Conservation (phyloP, 176 grass and related monocot genomes). For the Saccharum spontaneum region DNA sequence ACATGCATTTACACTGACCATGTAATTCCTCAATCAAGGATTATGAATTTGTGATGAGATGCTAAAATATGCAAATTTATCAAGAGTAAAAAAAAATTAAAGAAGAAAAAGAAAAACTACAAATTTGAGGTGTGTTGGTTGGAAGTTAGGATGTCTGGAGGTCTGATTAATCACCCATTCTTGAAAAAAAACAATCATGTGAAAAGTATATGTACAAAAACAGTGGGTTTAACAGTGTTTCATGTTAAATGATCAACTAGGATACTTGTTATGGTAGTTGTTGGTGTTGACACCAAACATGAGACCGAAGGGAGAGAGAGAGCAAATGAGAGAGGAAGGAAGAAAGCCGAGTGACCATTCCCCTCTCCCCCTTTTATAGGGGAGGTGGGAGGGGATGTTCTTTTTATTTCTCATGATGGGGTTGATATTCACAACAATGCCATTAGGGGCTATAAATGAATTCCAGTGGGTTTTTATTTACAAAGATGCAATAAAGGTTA, state of each 20-base stretch:
- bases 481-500: too few relatives aligned
- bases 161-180: slow-evolving; percentile 4
- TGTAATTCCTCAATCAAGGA: not conserved
- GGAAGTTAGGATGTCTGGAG: not conserved
- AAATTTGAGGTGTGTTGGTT: not conserved
- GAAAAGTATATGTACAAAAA: not conserved
- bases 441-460: too few relatives aligned
- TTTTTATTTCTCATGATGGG: too few relatives aligned
- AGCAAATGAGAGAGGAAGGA: too few relatives aligned
- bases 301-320: too few relatives aligned
- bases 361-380: too few relatives aligned
- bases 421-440: too few relatives aligned
- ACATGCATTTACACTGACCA: not conserved
- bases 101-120: not conserved
- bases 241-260: not conserved
- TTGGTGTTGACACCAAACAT: too few relatives aligned
- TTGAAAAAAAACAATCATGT: not conserved
- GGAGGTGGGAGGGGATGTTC: too few relatives aligned
- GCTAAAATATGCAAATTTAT: not conserved
- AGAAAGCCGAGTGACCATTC: too few relatives aligned
- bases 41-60: not conserved
- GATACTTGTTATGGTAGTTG: not conserved
- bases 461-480: too few relatives aligned
- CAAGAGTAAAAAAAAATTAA: not conserved
- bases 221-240: not conserved